Base-by-base conservation (phyloP, 2,329 filamentous ascomycete species). In the Colletotrichum scovillei region DNA sequence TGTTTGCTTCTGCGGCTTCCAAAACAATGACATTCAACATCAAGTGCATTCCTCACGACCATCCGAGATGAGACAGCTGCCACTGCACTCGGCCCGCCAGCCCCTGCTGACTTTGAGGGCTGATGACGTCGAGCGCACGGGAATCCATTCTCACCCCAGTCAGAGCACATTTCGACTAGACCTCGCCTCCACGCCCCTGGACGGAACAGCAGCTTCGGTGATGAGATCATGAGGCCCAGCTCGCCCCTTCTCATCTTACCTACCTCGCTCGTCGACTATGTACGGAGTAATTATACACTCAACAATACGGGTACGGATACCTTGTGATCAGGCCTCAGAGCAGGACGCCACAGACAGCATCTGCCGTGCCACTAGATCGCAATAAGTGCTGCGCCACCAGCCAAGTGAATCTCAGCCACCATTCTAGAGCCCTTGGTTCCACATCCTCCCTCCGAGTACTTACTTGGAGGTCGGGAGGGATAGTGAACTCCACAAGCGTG, bases 71-170 rank as follows among this genome's bases (percentile, higher is more conserved):
- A 60, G n/a, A 67, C 63, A 60, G 57, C 69, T 59, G 64, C 57
- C 64, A 49, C 35, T 38, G 49, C 49, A 63, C 56, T 24, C 38
- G 69, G 53, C 63, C 62, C 67, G 30, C 67, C 3, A 26, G 22
- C n/a, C 67, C 67, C 67, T 67, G 38, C 19, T 70, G 49, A 28
- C 35, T 38, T 19, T 35, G 38, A 46, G 8, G 46, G 55, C 64
- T 28, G 64, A 72, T 72, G 64, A 68, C 69, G 69, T 72, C 69
- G 58, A 67, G 64, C 64, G 58, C 58, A 63, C 58, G 69, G 58
- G 64, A 42, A 38, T 28, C 16, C 14, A n/a, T 32, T 46, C 69
- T 28, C 32, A 52, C 52, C 16, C 49, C 57, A 28, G 65, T 63
- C 69, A 72, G 49, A 42, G 52, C 58, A 69, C 64, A 53, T n/a